phyloP scores from a whole-genome alignment of 768 basidiomycete species.

The Psilocybe tampanensis region DNA sequence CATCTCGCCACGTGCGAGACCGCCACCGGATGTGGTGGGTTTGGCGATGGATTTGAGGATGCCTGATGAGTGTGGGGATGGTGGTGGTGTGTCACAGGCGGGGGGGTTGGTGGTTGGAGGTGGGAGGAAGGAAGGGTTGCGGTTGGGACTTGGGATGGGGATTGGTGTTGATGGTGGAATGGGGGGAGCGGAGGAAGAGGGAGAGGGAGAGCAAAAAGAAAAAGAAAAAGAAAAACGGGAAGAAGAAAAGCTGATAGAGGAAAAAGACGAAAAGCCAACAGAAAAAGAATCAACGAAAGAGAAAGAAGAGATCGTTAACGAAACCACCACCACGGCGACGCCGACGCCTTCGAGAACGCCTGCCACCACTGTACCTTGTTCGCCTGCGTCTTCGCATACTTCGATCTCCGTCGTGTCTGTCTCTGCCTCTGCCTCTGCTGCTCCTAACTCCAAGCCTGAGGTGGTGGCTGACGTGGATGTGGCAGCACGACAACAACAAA shows the following conservation, averaged over 20 bases:
- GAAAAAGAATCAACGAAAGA: not conserved
- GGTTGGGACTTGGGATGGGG: not conserved
- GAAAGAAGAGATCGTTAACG: too few species aligned
- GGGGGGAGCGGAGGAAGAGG: too few species aligned
- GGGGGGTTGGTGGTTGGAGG: not conserved
- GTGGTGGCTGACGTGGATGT: not conserved
- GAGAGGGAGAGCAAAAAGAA: not conserved
- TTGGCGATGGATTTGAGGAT: conserved; percentile 55
- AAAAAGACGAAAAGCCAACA: not conserved
- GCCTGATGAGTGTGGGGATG: conserved; percentile 37
- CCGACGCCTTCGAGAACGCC: conserved; percentile 48
- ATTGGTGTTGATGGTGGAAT: not conserved
- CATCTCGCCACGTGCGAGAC: conserved; percentile 64
- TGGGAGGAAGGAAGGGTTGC: not conserved
- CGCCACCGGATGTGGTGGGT: conserved; percentile 59
- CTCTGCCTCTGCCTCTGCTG: not conserved
- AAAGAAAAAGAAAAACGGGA: not conserved
- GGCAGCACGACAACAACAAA: too few species aligned
- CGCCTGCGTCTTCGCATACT: conserved; percentile 62
- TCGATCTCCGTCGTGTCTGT: conserved; percentile 49
- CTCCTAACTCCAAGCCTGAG: too few species aligned
- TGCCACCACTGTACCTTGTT: conserved; percentile 49
- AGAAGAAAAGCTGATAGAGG: not conserved
- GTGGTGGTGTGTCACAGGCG: conserved; percentile 7
- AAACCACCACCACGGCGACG: not conserved